Evolutionary conservation across 2,329 filamentous ascomycete species (phyloP).

Genomic region (Aulographum hederae): DNA sequence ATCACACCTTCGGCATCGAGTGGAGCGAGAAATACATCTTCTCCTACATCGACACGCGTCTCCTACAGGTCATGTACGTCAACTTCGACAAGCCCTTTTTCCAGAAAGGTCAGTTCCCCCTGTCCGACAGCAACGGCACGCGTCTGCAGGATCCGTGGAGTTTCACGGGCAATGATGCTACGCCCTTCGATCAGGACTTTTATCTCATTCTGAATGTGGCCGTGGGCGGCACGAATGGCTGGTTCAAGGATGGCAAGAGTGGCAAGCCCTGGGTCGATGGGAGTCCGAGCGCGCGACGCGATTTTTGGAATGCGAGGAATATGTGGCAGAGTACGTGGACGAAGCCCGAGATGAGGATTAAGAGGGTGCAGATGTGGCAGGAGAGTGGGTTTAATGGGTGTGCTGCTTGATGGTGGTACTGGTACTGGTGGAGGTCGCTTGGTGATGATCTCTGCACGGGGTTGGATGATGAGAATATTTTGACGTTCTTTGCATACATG

Average conservation of each 20-base stretch:
- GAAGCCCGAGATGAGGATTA: constrained; percentile 43
- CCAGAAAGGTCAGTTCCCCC: constrained; percentile 49
- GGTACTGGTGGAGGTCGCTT: too few relatives aligned
- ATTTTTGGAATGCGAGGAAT: constrained; percentile 56
- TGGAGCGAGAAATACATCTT: constrained; percentile 83
- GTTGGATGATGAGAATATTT: too few relatives aligned
- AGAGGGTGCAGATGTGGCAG: constrained; percentile 40
- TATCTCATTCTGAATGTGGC: constrained; percentile 61
- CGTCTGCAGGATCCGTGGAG: constrained; percentile 46
- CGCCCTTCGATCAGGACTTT: constrained; percentile 60
- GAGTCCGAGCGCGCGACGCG: constrained; percentile 45
- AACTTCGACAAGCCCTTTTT: constrained; percentile 52
- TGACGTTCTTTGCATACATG: too few relatives aligned
- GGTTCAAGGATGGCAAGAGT: constrained; percentile 56
- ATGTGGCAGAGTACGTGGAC: constrained; percentile 57
- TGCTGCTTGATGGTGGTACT: too few relatives aligned
- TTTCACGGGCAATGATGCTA: constrained; percentile 38
- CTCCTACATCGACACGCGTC: constrained; percentile 65
- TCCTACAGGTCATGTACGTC: constrained; percentile 65
- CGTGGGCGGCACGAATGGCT: constrained; percentile 64
- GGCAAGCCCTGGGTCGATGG: constrained; percentile 67
- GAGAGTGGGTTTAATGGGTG: constrained; percentile 29
- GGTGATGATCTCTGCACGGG: too few relatives aligned
- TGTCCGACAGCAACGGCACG: constrained; percentile 45
- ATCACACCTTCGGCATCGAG: constrained; percentile 66